Percentiles rank a stretch among this genome's conserved stretches.
Conservation (phyloP, 495 filamentous ascomycete genomes). For the Penicillium turbatum region DNA sequence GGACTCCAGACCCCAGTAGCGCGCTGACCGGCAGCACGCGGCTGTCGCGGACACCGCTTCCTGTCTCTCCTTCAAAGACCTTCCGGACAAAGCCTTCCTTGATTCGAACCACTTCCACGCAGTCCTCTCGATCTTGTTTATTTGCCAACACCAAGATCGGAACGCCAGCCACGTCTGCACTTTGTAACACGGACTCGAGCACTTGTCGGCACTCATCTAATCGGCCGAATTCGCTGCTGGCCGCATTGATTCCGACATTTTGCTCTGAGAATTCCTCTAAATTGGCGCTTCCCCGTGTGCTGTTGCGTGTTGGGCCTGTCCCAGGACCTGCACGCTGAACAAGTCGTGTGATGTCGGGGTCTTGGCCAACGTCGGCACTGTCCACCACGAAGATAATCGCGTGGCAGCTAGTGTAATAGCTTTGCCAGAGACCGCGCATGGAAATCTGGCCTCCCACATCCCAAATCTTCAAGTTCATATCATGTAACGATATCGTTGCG, state of each 20-base stretch:
- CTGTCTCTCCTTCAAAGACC: constrained; percentile 92
- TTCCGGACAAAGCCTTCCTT: constrained; percentile 93
- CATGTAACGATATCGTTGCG: constrained; percentile 75
- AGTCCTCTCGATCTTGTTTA: constrained; percentile 96
- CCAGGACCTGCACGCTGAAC: constrained; percentile 32
- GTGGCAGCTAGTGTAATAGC: constrained; percentile 88
- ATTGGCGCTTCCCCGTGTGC: constrained; percentile 2
- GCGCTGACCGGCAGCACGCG: constrained; percentile 89
- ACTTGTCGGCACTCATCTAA: constrained; percentile 87
- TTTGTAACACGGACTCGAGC: constrained; percentile 77
- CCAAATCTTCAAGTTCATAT: constrained; percentile 98
- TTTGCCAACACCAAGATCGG: constrained; percentile 92
- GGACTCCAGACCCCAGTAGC: constrained; percentile 83
- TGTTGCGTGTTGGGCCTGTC: constrained; percentile 21
- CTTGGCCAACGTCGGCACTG: constrained; percentile 82
- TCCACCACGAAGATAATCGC: constrained; percentile 98
- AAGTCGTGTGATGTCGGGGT: constrained; percentile 49
- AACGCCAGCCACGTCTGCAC: constrained; percentile 81
- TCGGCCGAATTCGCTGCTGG: constrained; percentile 56
- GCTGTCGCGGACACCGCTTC: constrained; percentile 77
- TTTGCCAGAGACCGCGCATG: constrained; percentile 89
- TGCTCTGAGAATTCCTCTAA: constrained; percentile 33
- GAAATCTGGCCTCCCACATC: constrained; percentile 91
- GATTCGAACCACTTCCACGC: constrained; percentile 92
- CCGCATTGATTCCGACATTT: constrained; percentile 38